Evolutionary conservation across 768 basidiomycete genomes (phyloP), one percentile per base, ranked within the genome.

Genomic region (Leucocoprinus leucothites): DNA sequence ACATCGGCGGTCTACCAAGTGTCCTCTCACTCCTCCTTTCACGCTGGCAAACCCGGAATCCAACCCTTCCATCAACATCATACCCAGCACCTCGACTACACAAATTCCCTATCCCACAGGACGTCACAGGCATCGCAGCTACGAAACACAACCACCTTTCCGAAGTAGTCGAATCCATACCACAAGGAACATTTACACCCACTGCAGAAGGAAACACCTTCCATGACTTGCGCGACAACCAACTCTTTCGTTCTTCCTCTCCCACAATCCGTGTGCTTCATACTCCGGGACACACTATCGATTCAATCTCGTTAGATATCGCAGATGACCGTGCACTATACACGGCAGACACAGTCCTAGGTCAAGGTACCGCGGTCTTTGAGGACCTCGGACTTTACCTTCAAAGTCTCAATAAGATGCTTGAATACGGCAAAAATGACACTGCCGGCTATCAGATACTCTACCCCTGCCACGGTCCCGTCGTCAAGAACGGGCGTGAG

Each of bases 401-500:
- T 19, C 57, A 71, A 3, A 86, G 84, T 56, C 77, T 96, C 42
- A 75, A 74, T 41, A 77, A 69, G 59, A 78, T 92, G 70, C 71
- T 84, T 16, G 64, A 67, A n/a, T 78, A 78, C 60, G 71, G 70
- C 8, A 53, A 66, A 21, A 62, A 63, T 7, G 59, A 57, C 53
- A 21, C 51, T 16, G 18, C 41, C n/a, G 52, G 57, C 7, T 79
- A 82, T 63, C 71, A 72, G 21, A 61, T 62, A 14, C 74, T 98
- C n/a, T 95, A 94, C 65, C 94, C 95, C 0, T 94, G 84, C 0
- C 96, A 98, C 59, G 96, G 96, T 0, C 87, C 90, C 4, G 83
- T 90, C 31, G 80, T 95, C 1, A 57, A 68, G 5, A 74, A 89
- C 13, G 90, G 88, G 5, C 67, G 75, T 38, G 73, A 76, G 34